A percentile compares a stretch with the other conserved stretches of the same genome.
phyloP scores from a whole-genome alignment of 108 stramenopile species.

The Hondaea fermentalgiana region DNA sequence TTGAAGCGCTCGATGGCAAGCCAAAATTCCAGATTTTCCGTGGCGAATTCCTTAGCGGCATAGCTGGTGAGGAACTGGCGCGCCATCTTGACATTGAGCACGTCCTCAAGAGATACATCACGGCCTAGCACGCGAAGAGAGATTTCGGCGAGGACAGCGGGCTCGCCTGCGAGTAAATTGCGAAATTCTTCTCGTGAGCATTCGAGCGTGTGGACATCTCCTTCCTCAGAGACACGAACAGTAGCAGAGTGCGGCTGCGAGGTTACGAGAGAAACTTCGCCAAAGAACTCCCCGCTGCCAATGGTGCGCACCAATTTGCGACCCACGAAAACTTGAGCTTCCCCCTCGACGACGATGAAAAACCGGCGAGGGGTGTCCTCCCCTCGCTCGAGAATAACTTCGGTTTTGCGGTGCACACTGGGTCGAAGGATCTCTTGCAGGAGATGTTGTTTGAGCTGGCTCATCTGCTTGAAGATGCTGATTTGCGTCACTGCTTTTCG shows the following conservation, averaged over 20 bases:
- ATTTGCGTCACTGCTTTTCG: background rate
- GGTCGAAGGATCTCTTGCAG: background rate
- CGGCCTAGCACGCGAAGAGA: background rate
- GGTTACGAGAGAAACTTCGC: constrained; percentile 4
- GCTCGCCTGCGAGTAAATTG: background rate
- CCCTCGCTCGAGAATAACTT: background rate
- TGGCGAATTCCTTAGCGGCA: background rate
- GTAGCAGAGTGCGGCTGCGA: background rate
- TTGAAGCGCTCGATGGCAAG: background rate
- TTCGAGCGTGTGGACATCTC: background rate
- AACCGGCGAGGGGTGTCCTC: background rate
- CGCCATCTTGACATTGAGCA: background rate
- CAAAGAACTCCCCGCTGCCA: background rate
- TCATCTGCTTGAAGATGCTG: background rate
- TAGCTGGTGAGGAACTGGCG: background rate
- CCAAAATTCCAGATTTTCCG: background rate
- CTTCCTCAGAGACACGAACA: background rate
- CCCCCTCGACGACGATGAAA: background rate
- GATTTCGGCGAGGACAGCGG: background rate
- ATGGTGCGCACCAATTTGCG: background rate
- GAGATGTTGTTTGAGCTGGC: background rate
- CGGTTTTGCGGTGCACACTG: background rate
- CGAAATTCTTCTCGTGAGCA: background rate
- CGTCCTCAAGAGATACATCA: background rate
- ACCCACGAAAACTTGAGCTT: background rate